Evolutionary conservation across 148 eudicot species (phyloP).

Genomic region (Vaccinium corymbosum): DNA sequence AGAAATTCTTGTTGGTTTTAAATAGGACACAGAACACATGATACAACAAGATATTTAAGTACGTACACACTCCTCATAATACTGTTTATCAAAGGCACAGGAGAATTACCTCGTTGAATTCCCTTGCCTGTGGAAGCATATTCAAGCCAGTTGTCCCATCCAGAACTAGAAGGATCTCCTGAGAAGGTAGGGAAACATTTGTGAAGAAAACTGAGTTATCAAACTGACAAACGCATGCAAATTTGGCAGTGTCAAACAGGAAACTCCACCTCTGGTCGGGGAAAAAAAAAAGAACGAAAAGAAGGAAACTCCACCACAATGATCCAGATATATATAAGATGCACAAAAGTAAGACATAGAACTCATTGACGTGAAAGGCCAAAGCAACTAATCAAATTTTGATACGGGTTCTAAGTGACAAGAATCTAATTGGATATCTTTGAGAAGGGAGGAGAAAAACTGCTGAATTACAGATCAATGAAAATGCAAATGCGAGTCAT

Average conservation of each 20-base stretch:
- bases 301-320: background rate
- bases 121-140: conserved; percentile 99
- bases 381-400: background rate
- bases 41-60: background rate
- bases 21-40: background rate
- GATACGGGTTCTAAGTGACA: background rate
- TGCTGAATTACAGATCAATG: conserved; percentile 1
- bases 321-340: background rate
- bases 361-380: background rate
- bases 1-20: background rate
- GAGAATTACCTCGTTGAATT: conserved; percentile 78
- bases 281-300: background rate
- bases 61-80: background rate
- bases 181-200: conserved; percentile 17
- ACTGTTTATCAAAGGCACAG: background rate
- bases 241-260: background rate
- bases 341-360: background rate
- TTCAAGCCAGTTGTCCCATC: conserved; percentile 99
- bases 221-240: background rate
- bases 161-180: conserved; percentile 93
- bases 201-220: background rate
- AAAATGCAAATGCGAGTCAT: background rate
- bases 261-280: background rate
- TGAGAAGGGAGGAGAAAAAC: background rate
- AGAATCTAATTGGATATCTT: background rate